phyloP scores from a whole-genome alignment of 148 eudicot species.

The Spergularia bocconei region DNA sequence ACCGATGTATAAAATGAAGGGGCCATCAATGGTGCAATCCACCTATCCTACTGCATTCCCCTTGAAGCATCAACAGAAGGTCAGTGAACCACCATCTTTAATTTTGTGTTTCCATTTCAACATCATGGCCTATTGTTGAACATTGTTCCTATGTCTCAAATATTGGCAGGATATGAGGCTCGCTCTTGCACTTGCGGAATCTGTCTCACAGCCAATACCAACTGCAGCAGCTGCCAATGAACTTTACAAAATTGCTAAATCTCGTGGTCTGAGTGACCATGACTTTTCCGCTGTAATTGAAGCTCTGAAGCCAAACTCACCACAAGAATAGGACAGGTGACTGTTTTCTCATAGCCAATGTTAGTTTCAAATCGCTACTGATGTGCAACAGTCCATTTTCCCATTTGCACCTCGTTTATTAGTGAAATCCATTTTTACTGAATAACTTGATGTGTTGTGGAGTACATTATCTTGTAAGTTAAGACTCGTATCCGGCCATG shows the following conservation, averaged over 20 bases:
- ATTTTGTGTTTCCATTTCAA: background rate
- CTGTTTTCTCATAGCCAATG: background rate
- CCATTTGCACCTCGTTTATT: no score
- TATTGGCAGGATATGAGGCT: constrained; percentile 76
- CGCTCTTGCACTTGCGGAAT: constrained; percentile 86
- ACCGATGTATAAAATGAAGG: constrained; percentile 88
- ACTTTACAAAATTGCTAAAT: constrained; percentile 82
- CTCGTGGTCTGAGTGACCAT: constrained; percentile 68
- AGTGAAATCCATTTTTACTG: no score
- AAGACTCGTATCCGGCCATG: no score
- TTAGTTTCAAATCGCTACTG: background rate
- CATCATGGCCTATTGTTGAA: background rate
- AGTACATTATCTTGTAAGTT: no score
- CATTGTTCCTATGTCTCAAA: background rate
- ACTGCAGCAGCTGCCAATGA: constrained; percentile 93
- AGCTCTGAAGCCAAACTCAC: constrained; percentile 64
- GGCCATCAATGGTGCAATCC: constrained; percentile 89
- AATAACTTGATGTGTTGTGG: no score
- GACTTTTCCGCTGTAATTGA: constrained; percentile 96
- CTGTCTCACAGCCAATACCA: constrained; percentile 87
- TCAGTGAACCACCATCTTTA: constrained; percentile 22
- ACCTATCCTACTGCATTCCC: constrained; percentile 90
- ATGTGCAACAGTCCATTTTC: background rate
- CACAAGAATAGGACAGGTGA: constrained; percentile 16
- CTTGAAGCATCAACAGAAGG: constrained; percentile 96